These are phyloP conservation scores for Alternaria sp. DNA, from an alignment of 2,329 filamentous ascomycete genomes.

Conservation along the genomic window DNA sequence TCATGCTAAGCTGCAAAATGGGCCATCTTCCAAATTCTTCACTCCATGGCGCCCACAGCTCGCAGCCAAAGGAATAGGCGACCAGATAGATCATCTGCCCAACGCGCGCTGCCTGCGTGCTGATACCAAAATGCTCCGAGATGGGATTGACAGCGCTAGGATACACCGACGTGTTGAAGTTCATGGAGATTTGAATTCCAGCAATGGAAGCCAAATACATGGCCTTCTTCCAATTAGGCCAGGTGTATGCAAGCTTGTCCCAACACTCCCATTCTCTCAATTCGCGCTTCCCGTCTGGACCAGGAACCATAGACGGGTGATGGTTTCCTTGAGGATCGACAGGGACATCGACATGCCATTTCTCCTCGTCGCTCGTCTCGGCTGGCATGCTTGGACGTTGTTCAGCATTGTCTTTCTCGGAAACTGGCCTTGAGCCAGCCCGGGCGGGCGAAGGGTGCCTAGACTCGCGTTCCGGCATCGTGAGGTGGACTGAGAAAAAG, in stretches of 20 bases:
- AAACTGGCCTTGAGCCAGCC: slow-evolving; percentile 8
- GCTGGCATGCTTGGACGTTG: slow-evolving; percentile 9
- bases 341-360: slow-evolving; percentile 16
- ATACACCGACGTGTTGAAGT: slow-evolving; percentile 64
- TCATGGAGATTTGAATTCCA: slow-evolving; percentile 64
- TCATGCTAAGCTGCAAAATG: slow-evolving; percentile 69
- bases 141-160: slow-evolving; percentile 61
- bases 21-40: slow-evolving; percentile 74
- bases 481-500: slow-evolving; percentile 7
- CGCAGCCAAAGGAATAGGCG: slow-evolving; percentile 82
- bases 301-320: slow-evolving; percentile 20
- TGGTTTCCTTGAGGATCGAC: slow-evolving; percentile 19
- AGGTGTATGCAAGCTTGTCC: slow-evolving; percentile 58
- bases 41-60: slow-evolving; percentile 81
- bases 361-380: slow-evolving; percentile 26
- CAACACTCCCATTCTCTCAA: slow-evolving; percentile 56
- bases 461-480: slow-evolving; percentile 21
- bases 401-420: slow-evolving; percentile 13
- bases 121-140: slow-evolving; percentile 65
- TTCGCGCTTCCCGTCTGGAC: slow-evolving; percentile 31
- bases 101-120: slow-evolving; percentile 33
- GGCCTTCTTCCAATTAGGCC: slow-evolving; percentile 61
- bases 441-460: slow-evolving; percentile 18
- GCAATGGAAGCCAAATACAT: slow-evolving; percentile 62
- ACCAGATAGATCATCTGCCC: slow-evolving; percentile 67